Conservation (phyloP, 2,329 filamentous ascomycete species). For the Ophiostoma ips region DNA sequence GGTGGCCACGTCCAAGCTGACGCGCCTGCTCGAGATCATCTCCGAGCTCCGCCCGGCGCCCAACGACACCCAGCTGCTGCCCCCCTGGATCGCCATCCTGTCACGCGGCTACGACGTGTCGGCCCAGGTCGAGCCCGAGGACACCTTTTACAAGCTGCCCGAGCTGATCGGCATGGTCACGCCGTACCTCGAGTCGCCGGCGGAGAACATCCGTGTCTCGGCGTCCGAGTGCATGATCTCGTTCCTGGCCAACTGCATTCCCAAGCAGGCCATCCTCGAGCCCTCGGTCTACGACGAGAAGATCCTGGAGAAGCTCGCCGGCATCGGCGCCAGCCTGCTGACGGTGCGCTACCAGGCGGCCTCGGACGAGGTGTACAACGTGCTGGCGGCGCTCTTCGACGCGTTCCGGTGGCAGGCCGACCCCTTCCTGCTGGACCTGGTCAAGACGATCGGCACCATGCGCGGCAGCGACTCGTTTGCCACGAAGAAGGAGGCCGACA, state of each 20-base stretch:
- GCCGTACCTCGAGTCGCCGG: constrained; percentile 70
- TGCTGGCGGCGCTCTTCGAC: constrained; percentile 77
- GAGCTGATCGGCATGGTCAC: constrained; percentile 70
- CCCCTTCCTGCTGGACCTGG: constrained; percentile 61
- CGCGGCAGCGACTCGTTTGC: constrained; percentile 77
- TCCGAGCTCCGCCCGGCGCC: constrained; percentile 79
- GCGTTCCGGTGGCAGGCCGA: constrained; percentile 71
- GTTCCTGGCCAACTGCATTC: constrained; percentile 81
- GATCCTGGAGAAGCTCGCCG: constrained; percentile 66
- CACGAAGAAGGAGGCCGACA: constrained; percentile 89
- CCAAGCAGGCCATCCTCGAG: constrained; percentile 67
- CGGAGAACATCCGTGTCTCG: constrained; percentile 86
- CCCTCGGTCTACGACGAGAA: constrained; percentile 91
- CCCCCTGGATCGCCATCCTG: constrained; percentile 91
- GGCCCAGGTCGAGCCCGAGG: constrained; percentile 73
- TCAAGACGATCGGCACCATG: constrained; percentile 72
- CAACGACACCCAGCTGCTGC: constrained; percentile 87
- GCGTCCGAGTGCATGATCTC: constrained; percentile 91
- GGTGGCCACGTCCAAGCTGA: constrained; percentile 76
- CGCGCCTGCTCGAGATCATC: constrained; percentile 79
- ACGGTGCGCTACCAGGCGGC: constrained; percentile 87
- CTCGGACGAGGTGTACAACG: constrained; percentile 88
- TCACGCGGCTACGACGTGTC: constrained; percentile 91
- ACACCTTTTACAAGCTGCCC: constrained; percentile 83
- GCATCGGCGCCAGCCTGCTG: constrained; percentile 57